These are phyloP conservation scores for Phytophthora colocasiae DNA, from an alignment of 352 stramenopile genomes.

Conservation along the genomic window DNA sequence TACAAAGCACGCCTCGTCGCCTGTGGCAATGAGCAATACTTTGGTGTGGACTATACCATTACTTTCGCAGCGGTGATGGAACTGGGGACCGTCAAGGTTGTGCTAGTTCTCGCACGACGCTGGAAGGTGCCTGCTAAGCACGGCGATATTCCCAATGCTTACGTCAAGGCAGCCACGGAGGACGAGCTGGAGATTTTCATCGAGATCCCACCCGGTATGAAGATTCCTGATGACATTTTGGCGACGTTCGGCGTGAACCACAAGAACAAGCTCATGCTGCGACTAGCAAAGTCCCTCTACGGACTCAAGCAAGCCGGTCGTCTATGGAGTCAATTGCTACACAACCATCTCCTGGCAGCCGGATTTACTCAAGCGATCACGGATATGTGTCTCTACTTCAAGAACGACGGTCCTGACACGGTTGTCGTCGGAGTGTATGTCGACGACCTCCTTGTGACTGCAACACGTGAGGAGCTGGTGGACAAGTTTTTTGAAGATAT, in stretches of 20 bases:
- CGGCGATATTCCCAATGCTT: neutral
- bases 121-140: neutral
- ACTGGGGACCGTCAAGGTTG: neutral
- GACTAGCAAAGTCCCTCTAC: neutral
- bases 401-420: neutral
- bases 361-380: slow-evolving; percentile 5
- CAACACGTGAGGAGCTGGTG: neutral
- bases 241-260: neutral
- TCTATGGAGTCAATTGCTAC: neutral
- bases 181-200: neutral
- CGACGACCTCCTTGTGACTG: slow-evolving; percentile 10
- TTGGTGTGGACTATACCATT: neutral
- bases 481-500: slow-evolving; percentile 10
- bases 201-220: neutral
- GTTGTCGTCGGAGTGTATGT: slow-evolving; percentile 2
- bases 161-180: neutral
- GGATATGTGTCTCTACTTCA: slow-evolving; percentile 9
- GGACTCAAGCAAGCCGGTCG: slow-evolving; percentile 5
- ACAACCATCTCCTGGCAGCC: neutral
- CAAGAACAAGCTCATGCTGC: neutral
- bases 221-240: neutral
- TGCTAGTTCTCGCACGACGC: neutral
- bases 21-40: neutral
- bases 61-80: neutral
- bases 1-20: neutral